These are phyloP conservation scores for Drosera spatulata DNA, from an alignment of 179 eudicot genomes.

Conservation along the genomic window DNA sequence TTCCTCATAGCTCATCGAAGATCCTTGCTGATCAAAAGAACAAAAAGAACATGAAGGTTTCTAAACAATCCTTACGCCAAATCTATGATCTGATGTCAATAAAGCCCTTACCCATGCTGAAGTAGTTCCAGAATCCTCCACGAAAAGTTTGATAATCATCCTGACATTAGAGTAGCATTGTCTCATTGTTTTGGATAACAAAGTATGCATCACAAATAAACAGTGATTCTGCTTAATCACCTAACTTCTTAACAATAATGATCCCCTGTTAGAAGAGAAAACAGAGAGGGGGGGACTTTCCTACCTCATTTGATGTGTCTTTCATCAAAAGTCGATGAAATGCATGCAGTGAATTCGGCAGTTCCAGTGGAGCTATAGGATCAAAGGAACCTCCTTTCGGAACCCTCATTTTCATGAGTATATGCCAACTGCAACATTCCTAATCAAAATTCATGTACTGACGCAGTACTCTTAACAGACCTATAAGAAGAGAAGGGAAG, in stretches of 20 bases:
- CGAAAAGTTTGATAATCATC: conserved; percentile 80
- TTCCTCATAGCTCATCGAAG: too few relatives aligned
- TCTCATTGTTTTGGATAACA: too few relatives aligned
- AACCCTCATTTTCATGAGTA: conserved; percentile 84
- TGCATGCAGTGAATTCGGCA: conserved; percentile 95
- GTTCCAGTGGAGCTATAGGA: conserved; percentile 83
- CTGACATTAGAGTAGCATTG: conserved; percentile 17
- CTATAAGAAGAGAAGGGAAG: too few relatives aligned
- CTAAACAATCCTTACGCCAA: too few relatives aligned
- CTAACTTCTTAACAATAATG: background rate
- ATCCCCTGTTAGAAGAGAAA: background rate
- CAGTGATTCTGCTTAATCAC: background rate
- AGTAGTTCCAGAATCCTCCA: conserved; percentile 97
- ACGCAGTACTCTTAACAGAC: too few relatives aligned
- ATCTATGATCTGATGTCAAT: background rate
- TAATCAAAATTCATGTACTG: background rate
- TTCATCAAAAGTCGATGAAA: conserved; percentile 56
- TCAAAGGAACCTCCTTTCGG: conserved; percentile 59
- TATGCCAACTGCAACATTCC: conserved; percentile 67
- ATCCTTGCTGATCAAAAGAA: too few relatives aligned
- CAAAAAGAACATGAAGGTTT: too few relatives aligned
- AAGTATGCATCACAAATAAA: background rate
- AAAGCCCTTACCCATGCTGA: conserved; percentile 81
- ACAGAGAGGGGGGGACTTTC: too few relatives aligned
- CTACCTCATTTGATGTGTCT: conserved; percentile 70